These are phyloP conservation scores for Cladosporium sp. DNA, from an alignment of 2,329 filamentous ascomycete species.

Conservation along the genomic window DNA sequence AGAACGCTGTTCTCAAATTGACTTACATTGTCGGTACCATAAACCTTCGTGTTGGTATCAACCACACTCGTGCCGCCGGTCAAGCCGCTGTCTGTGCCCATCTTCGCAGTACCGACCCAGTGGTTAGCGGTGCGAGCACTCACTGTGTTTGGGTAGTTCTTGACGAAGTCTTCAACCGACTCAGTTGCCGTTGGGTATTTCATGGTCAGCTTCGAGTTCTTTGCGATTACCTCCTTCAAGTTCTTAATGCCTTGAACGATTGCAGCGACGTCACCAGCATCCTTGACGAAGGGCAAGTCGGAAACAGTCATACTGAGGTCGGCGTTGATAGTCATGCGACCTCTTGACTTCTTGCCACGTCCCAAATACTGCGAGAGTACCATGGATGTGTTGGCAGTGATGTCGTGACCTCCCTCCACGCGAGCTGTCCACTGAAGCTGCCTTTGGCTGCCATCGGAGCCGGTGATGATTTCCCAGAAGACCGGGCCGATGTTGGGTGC, in stretches of 20 bases:
- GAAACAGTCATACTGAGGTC: conserved; percentile 54
- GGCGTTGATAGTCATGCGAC: conserved; percentile 54
- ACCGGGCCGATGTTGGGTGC: conserved; percentile 60
- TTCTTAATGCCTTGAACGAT: conserved; percentile 59
- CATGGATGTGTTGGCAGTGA: conserved; percentile 34
- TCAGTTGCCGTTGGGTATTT: conserved; percentile 48
- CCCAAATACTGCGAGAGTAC: conserved; percentile 54
- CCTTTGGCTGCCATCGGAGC: conserved; percentile 53
- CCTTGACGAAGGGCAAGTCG: conserved; percentile 52
- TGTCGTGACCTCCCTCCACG: conserved; percentile 51
- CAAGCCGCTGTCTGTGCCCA: conserved; percentile 40
- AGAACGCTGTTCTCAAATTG: neutral
- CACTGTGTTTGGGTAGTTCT: conserved; percentile 40
- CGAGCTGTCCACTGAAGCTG: conserved; percentile 64
- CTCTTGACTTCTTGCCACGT: conserved; percentile 56
- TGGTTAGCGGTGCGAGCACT: conserved; percentile 39
- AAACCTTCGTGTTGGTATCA: conserved; percentile 45
- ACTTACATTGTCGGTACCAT: conserved; percentile 54
- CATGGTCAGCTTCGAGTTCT: conserved; percentile 51
- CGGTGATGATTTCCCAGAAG: conserved; percentile 54
- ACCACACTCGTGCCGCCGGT: conserved; percentile 40
- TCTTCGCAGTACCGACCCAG: conserved; percentile 38
- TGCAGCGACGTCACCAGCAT: conserved; percentile 53
- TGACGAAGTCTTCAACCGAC: conserved; percentile 49
- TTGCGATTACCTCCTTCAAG: conserved; percentile 49